Base-by-base conservation (phyloP, 2,329 filamentous ascomycete species). In the Colletotrichum gigasporum region DNA sequence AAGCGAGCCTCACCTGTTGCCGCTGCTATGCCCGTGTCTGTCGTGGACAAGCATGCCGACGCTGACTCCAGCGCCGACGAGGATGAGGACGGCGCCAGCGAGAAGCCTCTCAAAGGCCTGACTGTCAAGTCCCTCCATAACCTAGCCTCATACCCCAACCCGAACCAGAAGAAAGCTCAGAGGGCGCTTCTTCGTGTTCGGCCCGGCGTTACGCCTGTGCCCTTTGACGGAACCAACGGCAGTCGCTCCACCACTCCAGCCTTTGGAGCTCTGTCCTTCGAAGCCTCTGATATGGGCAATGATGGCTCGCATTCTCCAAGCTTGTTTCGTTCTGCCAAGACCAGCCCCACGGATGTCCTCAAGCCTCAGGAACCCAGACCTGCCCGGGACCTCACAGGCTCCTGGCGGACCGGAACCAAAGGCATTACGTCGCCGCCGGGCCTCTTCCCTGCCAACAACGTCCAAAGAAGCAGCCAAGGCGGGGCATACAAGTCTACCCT, bases 81-180 rank as follows among this genome's bases (percentile, higher is more conserved):
- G 11, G 67, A 72, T 35, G 71, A 70, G 26, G 73, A 75, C 9
- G 63, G 68, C 28, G 64, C 63, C 6, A 71, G 71, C 55, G 72
- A 76, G 18, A 66, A 69, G 18, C 71, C 75, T 2, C 70, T 80
- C 51, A 73, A 76, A 62, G 79, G 73, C 45, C 75, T 80, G 66
- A 75, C 77, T 11, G 78, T 82, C 69, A 85, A 85, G 69, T 82
- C 79, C 28, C 76, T 87, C 20, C 80, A 82, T 37, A 87, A 83
- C 67, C 71, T 87, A 67, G 85, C 85, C 14, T 87, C 85, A 2
- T 87, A 86, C 67, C 77, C 81, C 4, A 87, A 87, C 67, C 84
- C 84, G 7, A 82, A 78, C 71, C 85, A 86, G 71, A 82, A 82
- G 72, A 75, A 73, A 41, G 85, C 85, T 62, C 83, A 82, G 73